A percentile compares a stretch with the other conserved stretches of the same genome.
Evolutionary conservation across 768 basidiomycete species (phyloP).

Genomic region (Pholiota conissans): DNA sequence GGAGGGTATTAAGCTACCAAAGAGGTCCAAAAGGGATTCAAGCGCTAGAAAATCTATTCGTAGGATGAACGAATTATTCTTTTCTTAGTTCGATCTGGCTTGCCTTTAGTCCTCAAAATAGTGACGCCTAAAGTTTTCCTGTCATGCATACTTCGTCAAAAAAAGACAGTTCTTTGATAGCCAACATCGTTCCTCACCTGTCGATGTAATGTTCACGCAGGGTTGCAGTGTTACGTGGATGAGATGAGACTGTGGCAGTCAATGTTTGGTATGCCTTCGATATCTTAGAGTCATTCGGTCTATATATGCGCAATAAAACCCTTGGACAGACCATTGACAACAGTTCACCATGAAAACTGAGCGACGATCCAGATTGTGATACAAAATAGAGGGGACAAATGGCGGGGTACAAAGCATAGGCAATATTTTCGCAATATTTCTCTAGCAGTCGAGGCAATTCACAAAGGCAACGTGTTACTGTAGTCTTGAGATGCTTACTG

Average conservation of each 20-base stretch:
- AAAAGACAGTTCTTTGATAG: not conserved
- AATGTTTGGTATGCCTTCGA: conserved; percentile 54
- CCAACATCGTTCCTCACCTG: conserved; percentile 33
- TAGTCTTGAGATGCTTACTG: conserved; percentile 1
- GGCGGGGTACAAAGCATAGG: conserved; percentile 19
- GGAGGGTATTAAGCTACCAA: conserved; percentile 56
- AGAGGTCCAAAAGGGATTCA: conserved; percentile 56
- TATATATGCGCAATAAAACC: conserved; percentile 18
- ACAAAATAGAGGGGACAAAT: conserved; percentile 22
- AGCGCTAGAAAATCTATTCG: conserved; percentile 54
- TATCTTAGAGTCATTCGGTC: not conserved
- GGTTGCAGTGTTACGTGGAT: conserved; percentile 41
- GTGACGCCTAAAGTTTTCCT: conserved; percentile 49
- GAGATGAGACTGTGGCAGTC: conserved; percentile 43
- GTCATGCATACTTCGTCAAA: not conserved
- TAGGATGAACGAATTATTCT: not conserved
- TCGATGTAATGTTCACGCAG: conserved; percentile 48
- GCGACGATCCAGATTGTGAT: not conserved
- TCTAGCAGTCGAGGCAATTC: conserved; percentile 9
- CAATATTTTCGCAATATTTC: conserved; percentile 19
- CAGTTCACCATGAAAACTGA: conserved; percentile 18
- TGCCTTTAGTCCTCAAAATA: conserved; percentile 50
- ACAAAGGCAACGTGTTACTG: not conserved
- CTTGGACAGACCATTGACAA: conserved; percentile 23
- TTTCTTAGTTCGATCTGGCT: not conserved